These are phyloP conservation scores for Hura crepitans DNA, from an alignment of 441 rosid species.

Conservation along the genomic window DNA sequence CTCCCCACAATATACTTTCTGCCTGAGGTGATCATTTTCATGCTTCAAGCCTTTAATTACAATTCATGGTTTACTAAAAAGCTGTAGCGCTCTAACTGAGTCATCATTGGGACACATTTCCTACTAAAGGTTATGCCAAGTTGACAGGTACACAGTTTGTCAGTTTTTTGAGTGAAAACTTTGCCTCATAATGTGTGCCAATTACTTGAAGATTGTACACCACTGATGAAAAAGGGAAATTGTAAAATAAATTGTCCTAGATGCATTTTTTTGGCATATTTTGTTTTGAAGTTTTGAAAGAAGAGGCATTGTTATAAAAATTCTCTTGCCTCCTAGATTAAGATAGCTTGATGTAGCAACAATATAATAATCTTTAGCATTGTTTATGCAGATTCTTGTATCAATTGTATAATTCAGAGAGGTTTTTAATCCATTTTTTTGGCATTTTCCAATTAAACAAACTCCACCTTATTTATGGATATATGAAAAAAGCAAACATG, in stretches of 20 bases:
- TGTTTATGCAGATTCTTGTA: constrained; percentile 5
- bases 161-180: constrained; percentile 1
- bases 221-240: constrained; percentile 1
- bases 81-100: constrained; percentile 14
- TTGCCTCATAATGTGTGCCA: constrained; percentile 7
- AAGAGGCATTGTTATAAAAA: background rate
- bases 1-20: constrained; percentile 54
- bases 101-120: background rate
- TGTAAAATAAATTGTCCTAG: constrained; percentile 12
- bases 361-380: background rate
- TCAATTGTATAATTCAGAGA: background rate
- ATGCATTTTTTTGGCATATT: constrained; percentile 6
- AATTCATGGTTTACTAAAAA: constrained; percentile 25
- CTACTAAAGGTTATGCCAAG: constrained; percentile 9
- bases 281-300: background rate
- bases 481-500: background rate
- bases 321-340: background rate
- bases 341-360: background rate
- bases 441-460: background rate
- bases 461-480: background rate
- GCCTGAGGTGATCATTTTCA: constrained; percentile 36
- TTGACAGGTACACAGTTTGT: constrained; percentile 14
- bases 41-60: constrained; percentile 21
- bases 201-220: constrained; percentile 4
- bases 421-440: background rate